Conservation (phyloP, 768 basidiomycete genomes). For the Sarcodon aspratus region DNA sequence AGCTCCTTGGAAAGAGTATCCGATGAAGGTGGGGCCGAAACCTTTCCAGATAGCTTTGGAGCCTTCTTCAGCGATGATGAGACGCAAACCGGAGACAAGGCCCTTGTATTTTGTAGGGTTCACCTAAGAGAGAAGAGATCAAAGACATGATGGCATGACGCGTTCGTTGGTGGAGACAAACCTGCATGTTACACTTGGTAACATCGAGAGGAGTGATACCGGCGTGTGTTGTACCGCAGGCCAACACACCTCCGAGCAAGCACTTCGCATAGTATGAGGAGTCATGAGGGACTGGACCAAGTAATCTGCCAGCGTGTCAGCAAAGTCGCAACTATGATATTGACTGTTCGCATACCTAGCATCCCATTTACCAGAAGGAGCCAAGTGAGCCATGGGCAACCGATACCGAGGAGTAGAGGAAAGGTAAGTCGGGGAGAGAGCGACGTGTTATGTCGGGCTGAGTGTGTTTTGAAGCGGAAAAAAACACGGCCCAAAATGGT, state of each 20-base stretch:
- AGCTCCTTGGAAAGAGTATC: conserved; percentile 93
- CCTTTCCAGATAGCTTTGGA: conserved; percentile 88
- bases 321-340: conserved; percentile 1
- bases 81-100: conserved; percentile 45
- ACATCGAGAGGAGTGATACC: conserved; percentile 83
- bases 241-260: conserved; percentile 80
- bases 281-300: conserved; percentile 71
- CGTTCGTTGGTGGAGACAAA: conserved; percentile 14
- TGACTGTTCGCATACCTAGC: conserved; percentile 35
- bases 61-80: conserved; percentile 73
- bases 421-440: not conserved
- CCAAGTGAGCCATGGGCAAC: conserved; percentile 35
- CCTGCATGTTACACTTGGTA: conserved; percentile 91
- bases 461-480: not conserved
- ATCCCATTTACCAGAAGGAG: conserved; percentile 58
- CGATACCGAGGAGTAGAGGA: not conserved
- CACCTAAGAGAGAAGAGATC: conserved; percentile 33
- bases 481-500: not conserved
- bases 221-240: conserved; percentile 83
- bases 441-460: not conserved
- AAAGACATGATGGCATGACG: not conserved
- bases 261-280: conserved; percentile 70
- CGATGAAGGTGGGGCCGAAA: conserved; percentile 84
- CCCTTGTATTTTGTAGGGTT: conserved; percentile 68
- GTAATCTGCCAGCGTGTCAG: conserved; percentile 27